Conservation (phyloP, 2,329 filamentous ascomycete species). For the Coleophoma cylindrospora region DNA sequence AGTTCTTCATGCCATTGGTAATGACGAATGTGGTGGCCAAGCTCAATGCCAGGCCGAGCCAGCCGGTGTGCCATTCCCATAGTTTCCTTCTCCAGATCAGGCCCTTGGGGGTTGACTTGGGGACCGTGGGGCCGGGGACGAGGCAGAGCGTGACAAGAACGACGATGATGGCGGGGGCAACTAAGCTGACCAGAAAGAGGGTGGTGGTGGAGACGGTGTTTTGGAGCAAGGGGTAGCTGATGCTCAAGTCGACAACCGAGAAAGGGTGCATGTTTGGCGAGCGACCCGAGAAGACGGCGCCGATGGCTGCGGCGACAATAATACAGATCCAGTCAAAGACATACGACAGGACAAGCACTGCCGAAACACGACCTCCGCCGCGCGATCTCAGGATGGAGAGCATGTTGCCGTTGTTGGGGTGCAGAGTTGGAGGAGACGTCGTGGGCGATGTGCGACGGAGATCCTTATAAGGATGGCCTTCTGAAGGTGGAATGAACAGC, state of each 20-base stretch:
- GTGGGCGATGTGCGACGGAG: no score
- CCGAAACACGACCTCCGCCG: constrained; percentile 15
- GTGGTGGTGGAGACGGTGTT: constrained; percentile 69
- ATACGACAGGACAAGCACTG: constrained; percentile 55
- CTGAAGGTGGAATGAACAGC: no score
- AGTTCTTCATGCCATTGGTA: constrained; percentile 78
- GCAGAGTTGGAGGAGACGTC: no score
- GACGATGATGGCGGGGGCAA: constrained; percentile 64
- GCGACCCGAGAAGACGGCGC: constrained; percentile 51
- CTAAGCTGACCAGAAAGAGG: constrained; percentile 57
- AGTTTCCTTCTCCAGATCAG: constrained; percentile 76
- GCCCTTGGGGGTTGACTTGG: constrained; percentile 53
- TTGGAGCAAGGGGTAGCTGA: constrained; percentile 67
- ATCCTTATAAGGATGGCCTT: no score
- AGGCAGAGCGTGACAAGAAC: constrained; percentile 62
- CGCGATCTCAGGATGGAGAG: constrained; percentile 7
- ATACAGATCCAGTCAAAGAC: constrained; percentile 70
- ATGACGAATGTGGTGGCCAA: constrained; percentile 71
- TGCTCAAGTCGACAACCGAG: constrained; percentile 66
- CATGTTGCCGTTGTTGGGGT: neutral
- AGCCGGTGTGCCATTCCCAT: constrained; percentile 86
- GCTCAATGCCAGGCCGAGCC: constrained; percentile 74
- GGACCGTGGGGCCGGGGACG: constrained; percentile 67
- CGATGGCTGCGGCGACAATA: constrained; percentile 52
- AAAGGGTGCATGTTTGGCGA: constrained; percentile 67